Percentiles rank a stretch among this genome's conserved stretches.
These are phyloP conservation scores for Thraustotheca clavata DNA, from an alignment of 352 stramenopile species.

Conservation along the genomic window DNA sequence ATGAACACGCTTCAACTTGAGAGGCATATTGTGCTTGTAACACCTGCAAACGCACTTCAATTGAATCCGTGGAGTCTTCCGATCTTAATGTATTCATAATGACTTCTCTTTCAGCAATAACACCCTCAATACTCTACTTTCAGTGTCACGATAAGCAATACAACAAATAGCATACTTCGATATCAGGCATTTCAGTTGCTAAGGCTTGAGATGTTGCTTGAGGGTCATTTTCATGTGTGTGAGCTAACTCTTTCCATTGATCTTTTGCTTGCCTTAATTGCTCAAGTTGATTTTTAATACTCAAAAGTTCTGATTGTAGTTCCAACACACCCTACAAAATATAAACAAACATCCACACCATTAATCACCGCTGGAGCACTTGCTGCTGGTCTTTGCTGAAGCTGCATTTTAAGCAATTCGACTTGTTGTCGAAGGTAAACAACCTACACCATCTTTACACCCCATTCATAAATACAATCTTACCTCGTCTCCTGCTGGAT, in stretches of 20 bases:
- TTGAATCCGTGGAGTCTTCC: background rate
- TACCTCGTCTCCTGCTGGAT: constrained; percentile 73
- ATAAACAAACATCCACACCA: background rate
- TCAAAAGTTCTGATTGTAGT: background rate
- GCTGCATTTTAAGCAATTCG: constrained; percentile 48
- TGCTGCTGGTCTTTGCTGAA: constrained; percentile 37
- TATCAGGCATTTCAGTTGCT: constrained; percentile 8
- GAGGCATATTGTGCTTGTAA: constrained; percentile 33
- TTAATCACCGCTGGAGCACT: background rate
- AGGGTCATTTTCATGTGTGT: constrained; percentile 26
- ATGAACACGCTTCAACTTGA: constrained; percentile 41
- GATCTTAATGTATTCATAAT: constrained; percentile 27
- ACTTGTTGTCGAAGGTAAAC: constrained; percentile 56
- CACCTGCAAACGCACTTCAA: constrained; percentile 27
- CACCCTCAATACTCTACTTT: constrained; percentile 20
- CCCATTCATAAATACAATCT: background rate
- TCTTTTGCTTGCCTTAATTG: constrained; percentile 42
- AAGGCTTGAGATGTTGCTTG: background rate
- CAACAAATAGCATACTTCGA: constrained; percentile 17
- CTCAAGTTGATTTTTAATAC: constrained; percentile 34
- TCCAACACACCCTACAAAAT: background rate
- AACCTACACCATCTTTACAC: constrained; percentile 16
- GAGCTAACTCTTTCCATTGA: constrained; percentile 60
- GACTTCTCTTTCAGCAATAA: constrained; percentile 45
- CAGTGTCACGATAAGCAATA: constrained; percentile 9